A percentile compares a stretch with the other conserved stretches of the same genome.
These are phyloP conservation scores for Chaetomium tenue DNA, from an alignment of 495 filamentous ascomycete species.

Conservation along the genomic window DNA sequence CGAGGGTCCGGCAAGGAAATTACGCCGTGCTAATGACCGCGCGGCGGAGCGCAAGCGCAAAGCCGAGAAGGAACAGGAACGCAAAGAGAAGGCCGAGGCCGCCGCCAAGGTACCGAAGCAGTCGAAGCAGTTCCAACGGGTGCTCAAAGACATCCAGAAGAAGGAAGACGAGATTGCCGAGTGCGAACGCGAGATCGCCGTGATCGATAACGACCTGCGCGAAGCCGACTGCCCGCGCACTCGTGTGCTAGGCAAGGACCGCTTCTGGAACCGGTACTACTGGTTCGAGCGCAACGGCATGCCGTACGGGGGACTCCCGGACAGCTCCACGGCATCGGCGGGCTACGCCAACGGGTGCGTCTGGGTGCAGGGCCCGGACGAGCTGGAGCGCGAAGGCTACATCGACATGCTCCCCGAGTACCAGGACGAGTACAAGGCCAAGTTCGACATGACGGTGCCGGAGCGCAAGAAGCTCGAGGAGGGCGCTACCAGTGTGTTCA, in stretches of 20 bases:
- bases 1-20: conserved; percentile 61
- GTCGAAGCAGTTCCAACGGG: conserved; percentile 76
- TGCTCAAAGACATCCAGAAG: conserved; percentile 82
- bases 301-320: conserved; percentile 86
- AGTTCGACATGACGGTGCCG: conserved; percentile 74
- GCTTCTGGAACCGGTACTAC: conserved; percentile 97
- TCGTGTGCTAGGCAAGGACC: conserved; percentile 81
- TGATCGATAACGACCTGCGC: conserved; percentile 84
- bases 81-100: conserved; percentile 74
- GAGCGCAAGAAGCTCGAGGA: conserved; percentile 87
- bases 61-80: conserved; percentile 76
- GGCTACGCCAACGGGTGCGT: conserved; percentile 90
- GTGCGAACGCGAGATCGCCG: conserved; percentile 78
- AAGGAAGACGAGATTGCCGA: conserved; percentile 74
- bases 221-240: conserved; percentile 92
- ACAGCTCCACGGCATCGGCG: conserved; percentile 81
- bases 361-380: conserved; percentile 95
- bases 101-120: conserved; percentile 83
- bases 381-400: conserved; percentile 77
- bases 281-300: conserved; percentile 99
- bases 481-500: conserved; percentile 72
- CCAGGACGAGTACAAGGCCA: conserved; percentile 59
- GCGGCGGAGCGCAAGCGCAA: conserved; percentile 79
- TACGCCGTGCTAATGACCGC: conserved; percentile 75
- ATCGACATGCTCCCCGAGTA: conserved; percentile 68